phyloP scores from a whole-genome alignment of 1,284 basidiomycete genomes.

The Cerioporus squamosus region DNA sequence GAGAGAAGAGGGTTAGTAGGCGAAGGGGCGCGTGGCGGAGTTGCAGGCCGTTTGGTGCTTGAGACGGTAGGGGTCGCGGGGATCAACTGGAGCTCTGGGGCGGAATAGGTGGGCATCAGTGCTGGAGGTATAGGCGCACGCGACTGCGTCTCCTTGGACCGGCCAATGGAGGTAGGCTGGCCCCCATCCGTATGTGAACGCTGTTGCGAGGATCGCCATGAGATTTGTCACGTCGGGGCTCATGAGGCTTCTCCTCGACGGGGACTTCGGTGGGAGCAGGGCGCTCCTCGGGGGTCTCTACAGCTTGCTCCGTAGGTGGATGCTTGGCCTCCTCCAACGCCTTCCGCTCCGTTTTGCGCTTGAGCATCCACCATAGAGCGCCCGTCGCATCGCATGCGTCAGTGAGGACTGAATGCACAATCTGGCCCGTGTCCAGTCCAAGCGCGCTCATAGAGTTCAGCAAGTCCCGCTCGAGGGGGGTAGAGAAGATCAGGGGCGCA shows the following conservation, averaged over 20 bases:
- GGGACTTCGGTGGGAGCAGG: slow-evolving; percentile 37
- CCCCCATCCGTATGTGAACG: slow-evolving; percentile 15
- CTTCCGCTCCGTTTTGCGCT: slow-evolving; percentile 76
- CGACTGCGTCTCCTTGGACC: slow-evolving; percentile 21
- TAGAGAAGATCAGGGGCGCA: slow-evolving; percentile 85
- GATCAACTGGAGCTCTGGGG: slow-evolving; percentile 69
- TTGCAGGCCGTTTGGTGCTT: slow-evolving; percentile 44
- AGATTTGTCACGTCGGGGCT: slow-evolving; percentile 16
- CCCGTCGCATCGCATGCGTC: slow-evolving; percentile 94
- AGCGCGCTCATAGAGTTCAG: slow-evolving; percentile 77
- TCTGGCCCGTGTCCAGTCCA: slow-evolving; percentile 94
- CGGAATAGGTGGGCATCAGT: slow-evolving; percentile 33
- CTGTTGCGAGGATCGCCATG: slow-evolving; percentile 14
- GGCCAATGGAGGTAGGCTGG: slow-evolving; percentile 18
- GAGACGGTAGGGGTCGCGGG: slow-evolving; percentile 72
- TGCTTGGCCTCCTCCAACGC: slow-evolving; percentile 46
- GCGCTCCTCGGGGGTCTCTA: slow-evolving; percentile 26
- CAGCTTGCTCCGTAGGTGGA: slow-evolving; percentile 8
- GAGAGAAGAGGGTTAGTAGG: slow-evolving; percentile 54
- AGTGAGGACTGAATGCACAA: slow-evolving; percentile 89
- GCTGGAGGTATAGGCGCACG: slow-evolving; percentile 28
- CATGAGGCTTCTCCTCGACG: slow-evolving; percentile 1
- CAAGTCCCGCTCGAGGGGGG: slow-evolving; percentile 80
- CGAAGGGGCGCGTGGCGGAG: slow-evolving; percentile 58
- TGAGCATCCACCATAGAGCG: slow-evolving; percentile 97